Evolutionary conservation across 129 eudicot genomes (phyloP).

Genomic region (Ambrosia trifida): DNA sequence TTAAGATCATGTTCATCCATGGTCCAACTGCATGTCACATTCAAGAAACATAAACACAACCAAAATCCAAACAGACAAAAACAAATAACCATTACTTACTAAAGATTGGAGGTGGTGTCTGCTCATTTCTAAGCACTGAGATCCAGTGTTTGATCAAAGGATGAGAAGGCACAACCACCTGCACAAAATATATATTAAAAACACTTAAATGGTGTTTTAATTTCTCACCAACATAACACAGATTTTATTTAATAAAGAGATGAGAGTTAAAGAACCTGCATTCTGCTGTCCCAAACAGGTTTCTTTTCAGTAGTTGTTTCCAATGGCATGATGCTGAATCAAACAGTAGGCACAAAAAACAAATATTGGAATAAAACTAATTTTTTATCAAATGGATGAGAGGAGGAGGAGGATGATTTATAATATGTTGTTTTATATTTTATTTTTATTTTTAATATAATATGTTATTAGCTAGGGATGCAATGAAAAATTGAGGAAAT

Average conservation of each 20-base stretch:
- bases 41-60: background rate
- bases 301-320: slow-evolving; percentile 45
- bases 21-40: slow-evolving; percentile 15
- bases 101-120: slow-evolving; percentile 79
- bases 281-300: slow-evolving; percentile 36
- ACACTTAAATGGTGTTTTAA: background rate
- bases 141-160: slow-evolving; percentile 98
- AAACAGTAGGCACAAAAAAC: background rate
- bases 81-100: slow-evolving; percentile 51
- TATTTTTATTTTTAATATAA: too few relatives aligned
- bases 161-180: slow-evolving; percentile 97
- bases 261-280: slow-evolving; percentile 38
- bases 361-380: background rate
- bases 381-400: too few relatives aligned
- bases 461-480: background rate
- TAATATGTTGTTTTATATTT: too few relatives aligned
- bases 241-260: background rate
- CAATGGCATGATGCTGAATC: slow-evolving; percentile 27
- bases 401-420: too few relatives aligned
- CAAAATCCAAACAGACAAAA: background rate
- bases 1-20: background rate
- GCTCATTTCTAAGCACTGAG: slow-evolving; percentile 93
- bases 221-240: background rate
- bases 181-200: background rate
- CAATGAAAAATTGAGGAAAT: background rate